These are phyloP conservation scores for Dactylellina haptotyla DNA, from an alignment of 2,329 filamentous ascomycete genomes.

Conservation along the genomic window DNA sequence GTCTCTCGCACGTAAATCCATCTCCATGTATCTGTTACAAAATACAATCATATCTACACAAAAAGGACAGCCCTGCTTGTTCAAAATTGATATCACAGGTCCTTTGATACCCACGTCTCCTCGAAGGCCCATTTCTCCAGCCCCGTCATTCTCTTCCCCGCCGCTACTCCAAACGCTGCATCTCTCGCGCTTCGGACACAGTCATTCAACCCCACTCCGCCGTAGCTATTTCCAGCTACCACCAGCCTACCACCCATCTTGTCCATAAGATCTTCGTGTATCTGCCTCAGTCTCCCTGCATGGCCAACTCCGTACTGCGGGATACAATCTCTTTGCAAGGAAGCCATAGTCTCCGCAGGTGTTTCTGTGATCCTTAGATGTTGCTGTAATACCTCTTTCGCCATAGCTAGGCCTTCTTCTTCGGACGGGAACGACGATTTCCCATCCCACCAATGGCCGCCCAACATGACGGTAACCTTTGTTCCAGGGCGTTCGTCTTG, in stretches of 20 bases:
- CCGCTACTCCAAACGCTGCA: constrained; percentile 64
- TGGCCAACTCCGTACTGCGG: constrained; percentile 91
- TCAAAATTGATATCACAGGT: background rate
- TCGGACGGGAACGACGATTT: constrained; percentile 70
- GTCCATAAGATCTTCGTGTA: constrained; percentile 58
- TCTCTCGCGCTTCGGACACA: constrained; percentile 69
- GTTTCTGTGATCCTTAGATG: constrained; percentile 77
- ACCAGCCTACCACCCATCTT: constrained; percentile 58
- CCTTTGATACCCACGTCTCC: constrained; percentile 54
- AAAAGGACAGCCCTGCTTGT: background rate
- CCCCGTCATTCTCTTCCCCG: constrained; percentile 60
- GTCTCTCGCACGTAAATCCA: background rate
- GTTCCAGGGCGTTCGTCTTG: constrained; percentile 67
- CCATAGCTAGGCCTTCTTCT: constrained; percentile 75
- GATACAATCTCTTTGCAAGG: constrained; percentile 77
- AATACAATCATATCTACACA: background rate
- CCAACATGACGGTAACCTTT: constrained; percentile 92
- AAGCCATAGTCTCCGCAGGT: constrained; percentile 71
- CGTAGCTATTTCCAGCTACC: constrained; percentile 67
- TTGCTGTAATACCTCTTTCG: constrained; percentile 73
- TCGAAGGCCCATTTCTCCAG: constrained; percentile 60
- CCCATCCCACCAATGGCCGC: constrained; percentile 88
- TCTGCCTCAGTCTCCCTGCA: constrained; percentile 68
- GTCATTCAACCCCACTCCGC: constrained; percentile 66
- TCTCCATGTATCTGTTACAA: too few species aligned